Conservation (phyloP, 2,329 filamentous ascomycete species). For the Leptosphaerulina australis region DNA sequence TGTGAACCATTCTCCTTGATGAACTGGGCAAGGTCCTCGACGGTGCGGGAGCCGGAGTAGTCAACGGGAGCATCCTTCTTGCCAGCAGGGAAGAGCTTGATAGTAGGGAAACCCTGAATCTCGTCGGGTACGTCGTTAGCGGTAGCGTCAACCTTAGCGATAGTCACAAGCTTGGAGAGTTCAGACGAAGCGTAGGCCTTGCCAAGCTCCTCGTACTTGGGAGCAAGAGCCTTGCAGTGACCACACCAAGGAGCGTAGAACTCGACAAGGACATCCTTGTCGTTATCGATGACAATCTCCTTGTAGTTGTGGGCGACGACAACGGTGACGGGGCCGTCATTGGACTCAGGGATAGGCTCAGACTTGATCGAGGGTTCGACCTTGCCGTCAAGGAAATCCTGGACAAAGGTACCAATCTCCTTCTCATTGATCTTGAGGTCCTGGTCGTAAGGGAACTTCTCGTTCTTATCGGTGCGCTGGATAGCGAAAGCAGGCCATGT, state of each 20-base stretch:
- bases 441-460: constrained; percentile 94
- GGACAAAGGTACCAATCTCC: constrained; percentile 79
- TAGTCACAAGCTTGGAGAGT: constrained; percentile 64
- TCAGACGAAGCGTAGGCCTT: constrained; percentile 60
- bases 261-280: constrained; percentile 96
- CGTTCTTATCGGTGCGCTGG: constrained; percentile 92
- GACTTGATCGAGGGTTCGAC: constrained; percentile 97
- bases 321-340: constrained; percentile 85
- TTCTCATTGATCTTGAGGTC: constrained; percentile 76
- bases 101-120: constrained; percentile 97
- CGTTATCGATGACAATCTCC: constrained; percentile 85
- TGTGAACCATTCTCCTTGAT: constrained; percentile 94
- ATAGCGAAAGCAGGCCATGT: constrained; percentile 98
- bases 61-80: constrained; percentile 83
- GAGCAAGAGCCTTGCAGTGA: constrained; percentile 72
- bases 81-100: constrained; percentile 95
- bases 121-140: constrained; percentile 96
- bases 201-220: constrained; percentile 70
- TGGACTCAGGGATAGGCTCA: constrained; percentile 90
- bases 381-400: constrained; percentile 85
- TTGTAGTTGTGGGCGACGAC: constrained; percentile 95
- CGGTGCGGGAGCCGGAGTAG: constrained; percentile 84
- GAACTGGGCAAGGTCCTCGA: constrained; percentile 91
- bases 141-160: constrained; percentile 94
- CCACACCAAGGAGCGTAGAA: constrained; percentile 92